phyloP scores from a whole-genome alignment of 1,284 basidiomycete genomes.

The Tilletiopsis washingtonensis region DNA sequence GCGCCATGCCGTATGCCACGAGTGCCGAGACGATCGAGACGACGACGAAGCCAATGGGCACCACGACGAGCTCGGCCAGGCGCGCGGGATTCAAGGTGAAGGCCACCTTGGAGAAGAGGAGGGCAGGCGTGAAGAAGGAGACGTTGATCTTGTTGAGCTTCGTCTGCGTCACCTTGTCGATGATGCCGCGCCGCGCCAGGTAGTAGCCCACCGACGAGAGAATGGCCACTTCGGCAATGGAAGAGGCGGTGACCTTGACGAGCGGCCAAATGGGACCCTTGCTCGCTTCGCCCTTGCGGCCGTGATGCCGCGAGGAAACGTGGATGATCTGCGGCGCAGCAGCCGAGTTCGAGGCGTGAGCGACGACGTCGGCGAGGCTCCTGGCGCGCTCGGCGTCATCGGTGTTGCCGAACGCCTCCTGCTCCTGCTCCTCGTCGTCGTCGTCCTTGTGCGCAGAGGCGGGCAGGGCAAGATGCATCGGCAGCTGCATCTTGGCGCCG shows the following conservation, averaged over 20 bases:
- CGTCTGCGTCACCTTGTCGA: constrained; percentile 83
- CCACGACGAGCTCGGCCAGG: constrained; percentile 79
- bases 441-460: not conserved
- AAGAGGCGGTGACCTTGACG: constrained; percentile 48
- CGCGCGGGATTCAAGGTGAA: constrained; percentile 61
- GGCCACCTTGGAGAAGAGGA: constrained; percentile 87
- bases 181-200: constrained; percentile 67
- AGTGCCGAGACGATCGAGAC: constrained; percentile 48
- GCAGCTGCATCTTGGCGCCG: too few relatives aligned
- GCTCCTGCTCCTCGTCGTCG: not conserved
- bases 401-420: not conserved
- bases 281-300: not conserved
- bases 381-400: too few relatives aligned
- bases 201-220: constrained; percentile 78
- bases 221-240: constrained; percentile 79
- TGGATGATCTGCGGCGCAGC: too few relatives aligned
- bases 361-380: too few relatives aligned
- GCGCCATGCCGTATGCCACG: constrained; percentile 41
- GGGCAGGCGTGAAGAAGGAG: constrained; percentile 80
- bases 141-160: constrained; percentile 53
- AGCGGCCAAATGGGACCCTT: constrained; percentile 22
- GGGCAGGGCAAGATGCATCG: not conserved
- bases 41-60: constrained; percentile 68
- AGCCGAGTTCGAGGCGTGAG: too few relatives aligned
- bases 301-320: not conserved